These are phyloP conservation scores for Aspergillus sp. DNA, from an alignment of 2,329 filamentous ascomycete species.

Conservation along the genomic window DNA sequence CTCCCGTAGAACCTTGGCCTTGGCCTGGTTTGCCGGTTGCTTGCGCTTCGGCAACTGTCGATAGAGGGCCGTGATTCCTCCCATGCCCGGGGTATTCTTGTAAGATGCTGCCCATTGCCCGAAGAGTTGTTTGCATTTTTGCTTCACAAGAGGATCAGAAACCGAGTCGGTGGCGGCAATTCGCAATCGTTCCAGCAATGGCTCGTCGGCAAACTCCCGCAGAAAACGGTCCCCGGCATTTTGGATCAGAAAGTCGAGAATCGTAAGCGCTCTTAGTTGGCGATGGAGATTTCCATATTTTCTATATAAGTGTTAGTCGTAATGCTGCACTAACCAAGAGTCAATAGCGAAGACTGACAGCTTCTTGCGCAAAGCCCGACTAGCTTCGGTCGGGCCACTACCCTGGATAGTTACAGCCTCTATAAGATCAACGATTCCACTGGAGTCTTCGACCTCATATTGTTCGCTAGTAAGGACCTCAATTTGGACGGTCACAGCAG, in stretches of 20 bases:
- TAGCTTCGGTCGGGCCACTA: constrained; percentile 83
- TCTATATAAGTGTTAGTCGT: constrained; percentile 37
- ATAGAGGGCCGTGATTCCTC: constrained; percentile 76
- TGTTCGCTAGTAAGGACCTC: constrained; percentile 87
- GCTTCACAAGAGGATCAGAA: constrained; percentile 80
- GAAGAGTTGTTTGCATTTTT: constrained; percentile 85
- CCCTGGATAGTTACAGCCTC: constrained; percentile 89
- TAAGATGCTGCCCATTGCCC: constrained; percentile 82
- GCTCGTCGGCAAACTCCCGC: constrained; percentile 83
- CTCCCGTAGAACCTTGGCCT: constrained; percentile 80
- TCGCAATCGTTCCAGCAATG: constrained; percentile 84
- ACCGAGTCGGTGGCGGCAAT: constrained; percentile 82
- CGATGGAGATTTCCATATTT: constrained; percentile 96
- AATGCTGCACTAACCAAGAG: neutral
- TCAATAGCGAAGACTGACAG: constrained; percentile 53
- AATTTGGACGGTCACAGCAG: constrained; percentile 88
- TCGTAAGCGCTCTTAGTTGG: constrained; percentile 81
- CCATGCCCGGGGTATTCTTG: constrained; percentile 75
- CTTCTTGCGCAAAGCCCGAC: constrained; percentile 92
- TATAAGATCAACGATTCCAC: constrained; percentile 89
- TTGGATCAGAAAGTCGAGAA: constrained; percentile 90
- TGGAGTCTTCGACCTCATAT: constrained; percentile 86
- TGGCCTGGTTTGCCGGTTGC: constrained; percentile 70
- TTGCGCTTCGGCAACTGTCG: constrained; percentile 67
- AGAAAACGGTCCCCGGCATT: constrained; percentile 90